Conservation (phyloP, 2,329 filamentous ascomycete species). For the Verticillium albo-atrum region DNA sequence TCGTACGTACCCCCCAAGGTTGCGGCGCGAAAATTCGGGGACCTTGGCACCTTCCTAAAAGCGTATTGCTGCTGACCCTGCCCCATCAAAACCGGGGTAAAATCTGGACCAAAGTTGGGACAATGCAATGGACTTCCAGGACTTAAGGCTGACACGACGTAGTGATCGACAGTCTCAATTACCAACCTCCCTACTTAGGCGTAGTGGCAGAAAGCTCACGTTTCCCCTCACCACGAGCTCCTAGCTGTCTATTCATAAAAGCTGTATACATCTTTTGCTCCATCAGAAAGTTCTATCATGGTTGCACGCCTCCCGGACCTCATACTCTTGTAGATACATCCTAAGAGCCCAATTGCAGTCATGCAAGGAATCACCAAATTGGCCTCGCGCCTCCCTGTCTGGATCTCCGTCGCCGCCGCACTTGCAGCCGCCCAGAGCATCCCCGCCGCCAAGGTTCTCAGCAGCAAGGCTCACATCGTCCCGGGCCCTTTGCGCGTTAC, state of each 20-base stretch:
- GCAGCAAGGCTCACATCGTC: background rate
- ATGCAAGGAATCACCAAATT: slow-evolving; percentile 1
- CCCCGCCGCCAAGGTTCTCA: slow-evolving; percentile 6
- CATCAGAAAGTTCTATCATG: too few relatives aligned
- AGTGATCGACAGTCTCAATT: background rate
- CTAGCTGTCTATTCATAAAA: background rate
- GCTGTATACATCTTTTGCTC: background rate
- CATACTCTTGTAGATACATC: background rate
- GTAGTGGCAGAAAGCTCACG: background rate
- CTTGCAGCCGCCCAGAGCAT: slow-evolving; percentile 2
- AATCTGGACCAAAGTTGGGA: background rate
- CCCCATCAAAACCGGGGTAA: background rate
- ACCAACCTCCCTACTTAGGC: slow-evolving; percentile 1
- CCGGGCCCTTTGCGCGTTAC: slow-evolving; percentile 1
- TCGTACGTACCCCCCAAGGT: too few relatives aligned
- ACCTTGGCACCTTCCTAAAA: background rate
- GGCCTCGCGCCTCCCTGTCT: background rate
- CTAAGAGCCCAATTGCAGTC: background rate
- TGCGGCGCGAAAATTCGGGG: too few relatives aligned
- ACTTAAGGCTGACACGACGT: background rate
- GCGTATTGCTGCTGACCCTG: background rate
- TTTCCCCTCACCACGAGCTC: background rate
- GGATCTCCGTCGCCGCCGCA: background rate
- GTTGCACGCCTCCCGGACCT: background rate
- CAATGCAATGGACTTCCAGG: background rate